phyloP scores from a whole-genome alignment of 2,329 filamentous ascomycete species.

The Penicillium sp. region DNA sequence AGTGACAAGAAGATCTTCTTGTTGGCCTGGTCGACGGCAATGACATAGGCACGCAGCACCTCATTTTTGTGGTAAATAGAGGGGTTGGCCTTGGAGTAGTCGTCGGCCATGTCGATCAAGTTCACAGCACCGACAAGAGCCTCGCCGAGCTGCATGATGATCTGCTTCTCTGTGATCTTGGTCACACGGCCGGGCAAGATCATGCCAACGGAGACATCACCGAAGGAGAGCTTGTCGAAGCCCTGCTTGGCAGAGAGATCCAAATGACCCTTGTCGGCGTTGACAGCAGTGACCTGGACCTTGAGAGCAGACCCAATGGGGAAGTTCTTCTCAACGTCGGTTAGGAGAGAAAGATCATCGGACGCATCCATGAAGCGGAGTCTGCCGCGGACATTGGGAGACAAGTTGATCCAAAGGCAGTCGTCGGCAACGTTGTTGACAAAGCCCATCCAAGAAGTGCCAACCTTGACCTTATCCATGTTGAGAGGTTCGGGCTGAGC shows the following conservation, averaged over 20 bases:
- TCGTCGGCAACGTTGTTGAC: conserved; percentile 85
- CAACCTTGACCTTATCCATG: conserved; percentile 71
- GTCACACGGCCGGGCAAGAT: conserved; percentile 82
- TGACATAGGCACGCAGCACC: conserved; percentile 81
- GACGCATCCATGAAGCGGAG: conserved; percentile 81
- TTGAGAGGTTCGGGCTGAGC: conserved; percentile 64
- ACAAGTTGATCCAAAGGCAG: conserved; percentile 86
- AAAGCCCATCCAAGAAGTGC: conserved; percentile 75
- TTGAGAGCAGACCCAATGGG: conserved; percentile 86
- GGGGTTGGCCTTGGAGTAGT: conserved; percentile 79
- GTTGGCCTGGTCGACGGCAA: conserved; percentile 77
- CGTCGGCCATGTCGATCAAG: conserved; percentile 80
- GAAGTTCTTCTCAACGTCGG: conserved; percentile 76
- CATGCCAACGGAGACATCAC: conserved; percentile 74
- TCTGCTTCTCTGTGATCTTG: conserved; percentile 78
- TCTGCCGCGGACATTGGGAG: conserved; percentile 82
- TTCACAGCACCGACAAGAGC: conserved; percentile 76
- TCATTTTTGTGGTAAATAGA: conserved; percentile 78
- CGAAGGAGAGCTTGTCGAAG: conserved; percentile 64
- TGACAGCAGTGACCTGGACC: conserved; percentile 74
- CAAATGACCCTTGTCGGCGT: conserved; percentile 71
- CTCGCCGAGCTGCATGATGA: conserved; percentile 84
- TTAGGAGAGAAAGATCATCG: conserved; percentile 78
- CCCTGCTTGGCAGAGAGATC: conserved; percentile 79
- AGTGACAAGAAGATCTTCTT: conserved; percentile 81